phyloP scores from a whole-genome alignment of 2,329 filamentous ascomycete species.

The Ambrosiella xylebori region DNA sequence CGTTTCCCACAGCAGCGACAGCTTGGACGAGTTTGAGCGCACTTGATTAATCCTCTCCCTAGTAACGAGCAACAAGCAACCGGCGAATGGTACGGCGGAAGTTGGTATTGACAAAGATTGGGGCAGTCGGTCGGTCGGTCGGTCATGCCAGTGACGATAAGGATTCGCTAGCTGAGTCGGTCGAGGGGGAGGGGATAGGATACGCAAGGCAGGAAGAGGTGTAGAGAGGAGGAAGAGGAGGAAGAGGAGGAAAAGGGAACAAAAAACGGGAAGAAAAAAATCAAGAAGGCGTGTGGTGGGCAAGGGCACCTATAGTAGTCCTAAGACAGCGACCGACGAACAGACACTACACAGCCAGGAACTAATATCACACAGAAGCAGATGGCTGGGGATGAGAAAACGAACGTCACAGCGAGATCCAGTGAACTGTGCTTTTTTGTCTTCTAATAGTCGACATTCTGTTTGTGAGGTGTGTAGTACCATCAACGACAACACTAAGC shows the following conservation, averaged over 20 bases:
- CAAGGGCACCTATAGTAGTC: not conserved
- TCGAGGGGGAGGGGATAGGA: not conserved
- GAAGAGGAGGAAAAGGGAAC: not conserved
- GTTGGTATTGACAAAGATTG: not conserved
- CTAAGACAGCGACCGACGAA: not conserved
- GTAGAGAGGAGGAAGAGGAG: not conserved
- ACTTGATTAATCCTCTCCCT: not conserved
- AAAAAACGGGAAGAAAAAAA: not conserved
- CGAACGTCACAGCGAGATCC: not conserved
- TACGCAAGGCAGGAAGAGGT: slow-evolving; percentile 1
- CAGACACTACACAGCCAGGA: not conserved
- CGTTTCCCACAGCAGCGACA: slow-evolving; percentile 8
- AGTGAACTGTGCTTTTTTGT: not conserved
- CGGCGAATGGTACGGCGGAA: not conserved
- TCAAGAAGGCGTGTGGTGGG: not conserved
- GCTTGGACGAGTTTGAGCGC: slow-evolving; percentile 2
- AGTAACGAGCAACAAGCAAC: not conserved
- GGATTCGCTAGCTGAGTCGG: slow-evolving; percentile 1
- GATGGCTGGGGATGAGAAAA: not conserved
- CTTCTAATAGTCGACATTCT: not conserved
- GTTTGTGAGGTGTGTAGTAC: not conserved
- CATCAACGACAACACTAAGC: not conserved
- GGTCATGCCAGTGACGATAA: not conserved
- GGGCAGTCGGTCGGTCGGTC: not conserved
- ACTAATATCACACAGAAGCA: not conserved